These are phyloP conservation scores for Taphrina communis DNA, from an alignment of 1,139 yeast genomes.

Conservation along the genomic window DNA sequence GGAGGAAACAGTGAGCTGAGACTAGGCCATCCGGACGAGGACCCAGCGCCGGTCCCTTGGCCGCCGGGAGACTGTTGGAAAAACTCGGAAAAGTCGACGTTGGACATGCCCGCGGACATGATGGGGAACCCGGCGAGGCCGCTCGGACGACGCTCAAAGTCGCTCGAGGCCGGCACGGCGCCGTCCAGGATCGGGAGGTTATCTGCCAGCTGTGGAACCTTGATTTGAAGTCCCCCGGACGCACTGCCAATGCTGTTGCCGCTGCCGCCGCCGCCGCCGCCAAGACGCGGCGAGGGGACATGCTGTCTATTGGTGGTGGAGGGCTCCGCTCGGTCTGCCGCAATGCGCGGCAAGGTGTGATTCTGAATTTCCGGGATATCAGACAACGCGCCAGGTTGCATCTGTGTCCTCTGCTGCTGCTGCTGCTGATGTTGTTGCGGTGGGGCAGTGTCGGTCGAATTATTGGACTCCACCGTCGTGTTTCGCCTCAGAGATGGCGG, in stretches of 20 bases:
- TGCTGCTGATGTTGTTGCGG: neutral
- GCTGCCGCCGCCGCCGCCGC: no score
- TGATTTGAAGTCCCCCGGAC: slow-evolving; percentile 16
- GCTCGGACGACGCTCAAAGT: slow-evolving; percentile 29
- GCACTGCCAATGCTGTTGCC: no score
- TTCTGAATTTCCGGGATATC: neutral
- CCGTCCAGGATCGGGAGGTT: slow-evolving; percentile 28
- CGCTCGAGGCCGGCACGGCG: slow-evolving; percentile 8
- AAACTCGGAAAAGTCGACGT: slow-evolving; percentile 37
- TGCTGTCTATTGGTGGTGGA: slow-evolving; percentile 1
- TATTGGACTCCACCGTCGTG: slow-evolving; percentile 1
- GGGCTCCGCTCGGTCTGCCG: slow-evolving; percentile 22
- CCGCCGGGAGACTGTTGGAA: slow-evolving; percentile 27
- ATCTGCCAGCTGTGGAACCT: slow-evolving; percentile 24
- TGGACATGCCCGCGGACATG: slow-evolving; percentile 23
- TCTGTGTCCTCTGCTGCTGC: slow-evolving; percentile 10
- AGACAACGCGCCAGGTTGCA: slow-evolving; percentile 4
- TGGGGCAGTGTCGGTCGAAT: neutral
- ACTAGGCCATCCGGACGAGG: slow-evolving; percentile 27
- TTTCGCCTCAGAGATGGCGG: slow-evolving; percentile 12
- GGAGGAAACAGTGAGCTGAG: slow-evolving; percentile 28
- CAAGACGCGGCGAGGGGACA: slow-evolving; percentile 9
- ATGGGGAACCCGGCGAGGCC: slow-evolving; percentile 6
- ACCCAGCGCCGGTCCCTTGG: neutral
- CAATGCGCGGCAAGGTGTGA: neutral